Evolutionary conservation across 768 basidiomycete species (phyloP).

Genomic region (Pholiota molesta): DNA sequence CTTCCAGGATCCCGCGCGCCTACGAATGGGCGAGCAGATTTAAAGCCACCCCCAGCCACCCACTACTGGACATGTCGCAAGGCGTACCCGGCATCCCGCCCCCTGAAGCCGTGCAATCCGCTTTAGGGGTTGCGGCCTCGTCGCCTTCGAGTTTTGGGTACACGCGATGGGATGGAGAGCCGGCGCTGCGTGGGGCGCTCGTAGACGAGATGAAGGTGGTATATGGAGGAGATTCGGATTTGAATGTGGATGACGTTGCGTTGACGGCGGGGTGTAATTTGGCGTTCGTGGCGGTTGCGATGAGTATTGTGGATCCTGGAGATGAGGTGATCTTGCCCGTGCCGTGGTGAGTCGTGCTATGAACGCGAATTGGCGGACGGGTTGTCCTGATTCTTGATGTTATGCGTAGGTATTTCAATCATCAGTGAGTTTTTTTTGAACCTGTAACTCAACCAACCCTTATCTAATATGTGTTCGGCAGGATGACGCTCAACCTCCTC

Average conservation of each 20-base stretch:
- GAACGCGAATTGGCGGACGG: not conserved
- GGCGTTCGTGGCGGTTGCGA: conserved; percentile 64
- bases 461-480: conserved; percentile 22
- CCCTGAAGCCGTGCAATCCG: conserved; percentile 48
- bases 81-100: conserved; percentile 75
- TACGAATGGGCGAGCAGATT: conserved; percentile 58
- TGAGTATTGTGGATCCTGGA: conserved; percentile 67
- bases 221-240: conserved; percentile 55
- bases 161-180: conserved; percentile 61
- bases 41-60: conserved; percentile 39
- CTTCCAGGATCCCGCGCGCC: conserved; percentile 55
- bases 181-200: conserved; percentile 49
- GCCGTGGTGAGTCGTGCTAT: conserved; percentile 53
- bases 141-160: conserved; percentile 56
- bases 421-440: conserved; percentile 50
- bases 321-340: conserved; percentile 75
- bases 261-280: conserved; percentile 76
- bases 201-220: conserved; percentile 61
- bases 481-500: conserved; percentile 70
- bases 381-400: not conserved
- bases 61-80: conserved; percentile 73
- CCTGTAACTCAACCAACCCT: no score
- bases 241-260: conserved; percentile 60
- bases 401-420: conserved; percentile 61
- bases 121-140: conserved; percentile 47